These are phyloP conservation scores for Ehretia macrophylla DNA, from an alignment of 257 asterid species.

Conservation along the genomic window DNA sequence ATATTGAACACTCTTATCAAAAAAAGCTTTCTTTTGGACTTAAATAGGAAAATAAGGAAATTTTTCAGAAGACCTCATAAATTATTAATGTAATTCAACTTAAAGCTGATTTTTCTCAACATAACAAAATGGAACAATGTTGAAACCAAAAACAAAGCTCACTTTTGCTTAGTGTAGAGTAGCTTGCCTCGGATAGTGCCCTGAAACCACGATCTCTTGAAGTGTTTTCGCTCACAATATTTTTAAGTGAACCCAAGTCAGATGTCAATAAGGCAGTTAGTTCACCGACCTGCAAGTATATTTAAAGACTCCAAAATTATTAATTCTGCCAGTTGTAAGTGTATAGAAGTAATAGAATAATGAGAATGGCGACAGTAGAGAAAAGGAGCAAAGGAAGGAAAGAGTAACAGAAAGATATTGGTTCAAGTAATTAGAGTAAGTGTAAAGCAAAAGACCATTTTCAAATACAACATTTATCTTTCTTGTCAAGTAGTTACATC, in stretches of 20 bases:
- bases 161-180: conserved; percentile 58
- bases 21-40: too few relatives aligned
- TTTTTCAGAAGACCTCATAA: neutral
- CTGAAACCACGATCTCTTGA: conserved; percentile 99
- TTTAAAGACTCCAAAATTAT: neutral
- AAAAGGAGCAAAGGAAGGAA: neutral
- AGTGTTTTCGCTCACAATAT: conserved; percentile 78
- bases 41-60: too few relatives aligned
- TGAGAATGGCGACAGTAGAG: neutral
- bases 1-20: too few relatives aligned
- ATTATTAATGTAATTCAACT: neutral
- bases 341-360: neutral
- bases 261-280: conserved; percentile 82
- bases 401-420: neutral
- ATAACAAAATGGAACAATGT: conserved; percentile 14
- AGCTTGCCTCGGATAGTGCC: conserved; percentile 99
- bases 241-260: conserved; percentile 88
- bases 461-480: neutral
- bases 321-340: neutral
- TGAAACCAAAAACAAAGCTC: conserved; percentile 48
- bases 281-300: conserved; percentile 74
- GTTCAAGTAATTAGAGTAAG: neutral
- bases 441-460: neutral
- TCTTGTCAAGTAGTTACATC: neutral
- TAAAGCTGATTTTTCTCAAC: neutral